These are phyloP conservation scores for Crithidia mellificae DNA, from an alignment of 208 protist species.

Conservation along the genomic window DNA sequence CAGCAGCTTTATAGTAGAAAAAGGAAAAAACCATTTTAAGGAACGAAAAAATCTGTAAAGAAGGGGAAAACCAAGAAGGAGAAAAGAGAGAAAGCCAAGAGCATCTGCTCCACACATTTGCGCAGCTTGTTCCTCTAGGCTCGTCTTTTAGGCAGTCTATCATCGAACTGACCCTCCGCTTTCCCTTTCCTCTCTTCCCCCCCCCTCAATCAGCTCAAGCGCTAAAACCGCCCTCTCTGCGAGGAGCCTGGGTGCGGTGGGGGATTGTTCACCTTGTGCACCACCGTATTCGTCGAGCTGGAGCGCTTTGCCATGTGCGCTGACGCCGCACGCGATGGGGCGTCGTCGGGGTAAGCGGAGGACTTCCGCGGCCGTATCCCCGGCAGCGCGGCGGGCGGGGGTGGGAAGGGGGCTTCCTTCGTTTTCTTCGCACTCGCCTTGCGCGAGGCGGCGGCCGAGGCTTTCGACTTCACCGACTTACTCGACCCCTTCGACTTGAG, in stretches of 20 bases:
- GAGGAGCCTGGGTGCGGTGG: neutral
- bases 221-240: constrained; percentile 6
- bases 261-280: constrained; percentile 5
- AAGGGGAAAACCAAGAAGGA: no score
- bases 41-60: no score
- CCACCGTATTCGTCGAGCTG: constrained; percentile 6
- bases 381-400: constrained; percentile 5
- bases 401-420: neutral
- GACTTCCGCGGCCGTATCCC: neutral
- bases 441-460: neutral
- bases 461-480: no score
- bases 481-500: constrained; percentile 5
- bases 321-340: neutral
- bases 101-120: no score
- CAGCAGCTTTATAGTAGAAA: no score
- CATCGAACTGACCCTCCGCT: no score
- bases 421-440: neutral
- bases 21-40: no score
- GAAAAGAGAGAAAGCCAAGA: no score
- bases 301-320: constrained; percentile 1
- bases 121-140: no score
- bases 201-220: neutral
- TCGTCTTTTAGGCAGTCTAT: no score
- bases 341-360: neutral
- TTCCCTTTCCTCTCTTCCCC: neutral